Evolutionary conservation across 345 rosid genomes (phyloP).

Genomic region (Linum usitatissimum): DNA sequence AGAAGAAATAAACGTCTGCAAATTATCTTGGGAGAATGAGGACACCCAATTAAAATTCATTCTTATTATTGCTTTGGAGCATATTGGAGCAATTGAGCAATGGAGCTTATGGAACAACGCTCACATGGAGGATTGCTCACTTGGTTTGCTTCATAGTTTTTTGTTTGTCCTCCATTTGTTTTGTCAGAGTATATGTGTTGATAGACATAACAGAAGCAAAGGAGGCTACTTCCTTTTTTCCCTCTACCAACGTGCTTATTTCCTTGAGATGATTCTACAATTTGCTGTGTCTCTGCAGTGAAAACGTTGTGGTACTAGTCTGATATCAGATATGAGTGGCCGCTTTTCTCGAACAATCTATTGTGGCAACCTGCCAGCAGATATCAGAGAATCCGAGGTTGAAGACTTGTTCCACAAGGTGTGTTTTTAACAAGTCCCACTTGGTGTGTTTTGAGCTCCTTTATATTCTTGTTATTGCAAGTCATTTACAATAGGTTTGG

Average conservation of each 20-base stretch:
- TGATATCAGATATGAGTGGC: constrained; percentile 60
- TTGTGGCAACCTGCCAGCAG: constrained; percentile 91
- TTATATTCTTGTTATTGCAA: too few species aligned
- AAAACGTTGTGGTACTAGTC: constrained; percentile 13
- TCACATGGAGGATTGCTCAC: constrained; percentile 82
- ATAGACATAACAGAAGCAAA: constrained; percentile 21
- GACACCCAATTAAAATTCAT: constrained; percentile 47
- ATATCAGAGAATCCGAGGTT: constrained; percentile 74
- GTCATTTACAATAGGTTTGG: not conserved
- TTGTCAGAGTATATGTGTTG: constrained; percentile 23
- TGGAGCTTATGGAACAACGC: constrained; percentile 94
- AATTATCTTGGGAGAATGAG: constrained; percentile 47
- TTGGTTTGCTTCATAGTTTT: constrained; percentile 72
- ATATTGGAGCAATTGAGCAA: constrained; percentile 68
- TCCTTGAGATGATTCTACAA: constrained; percentile 14
- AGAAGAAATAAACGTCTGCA: constrained; percentile 46
- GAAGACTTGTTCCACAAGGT: constrained; percentile 98
- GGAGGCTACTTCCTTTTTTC: constrained; percentile 16
- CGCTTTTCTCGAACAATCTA: constrained; percentile 95
- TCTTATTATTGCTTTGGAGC: constrained; percentile 75
- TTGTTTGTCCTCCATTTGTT: constrained; percentile 22
- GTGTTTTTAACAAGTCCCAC: constrained; percentile 11
- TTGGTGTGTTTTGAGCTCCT: not conserved
- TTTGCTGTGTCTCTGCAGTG: constrained; percentile 30
- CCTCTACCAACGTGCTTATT: constrained; percentile 8